Evolutionary conservation across 2,329 filamentous ascomycete genomes (phyloP), one percentile per base, ranked within the genome.

Genomic region (Alternaria novae-zelandiae): DNA sequence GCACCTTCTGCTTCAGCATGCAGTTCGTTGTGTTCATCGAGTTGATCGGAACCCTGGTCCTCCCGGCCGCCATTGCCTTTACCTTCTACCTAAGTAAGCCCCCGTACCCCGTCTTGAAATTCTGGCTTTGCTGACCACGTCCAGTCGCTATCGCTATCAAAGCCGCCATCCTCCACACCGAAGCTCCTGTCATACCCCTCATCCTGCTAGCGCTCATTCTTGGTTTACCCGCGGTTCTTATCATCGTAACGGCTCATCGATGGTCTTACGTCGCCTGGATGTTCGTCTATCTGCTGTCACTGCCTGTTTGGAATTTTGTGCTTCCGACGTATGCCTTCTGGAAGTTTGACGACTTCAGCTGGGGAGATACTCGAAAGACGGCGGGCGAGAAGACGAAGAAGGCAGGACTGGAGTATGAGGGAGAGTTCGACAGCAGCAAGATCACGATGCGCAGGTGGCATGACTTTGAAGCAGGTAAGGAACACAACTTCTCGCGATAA

Each of bases 321-420:
- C 89, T 99, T 9, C 96, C 96, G 0, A 88, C 89, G 8, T 99
- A 99, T 78, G 91, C 96, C 4, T 99, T 95, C 85, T 99, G 96
- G 96, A 98, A 99, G 83, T 99, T 99, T 79, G 96, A 99, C 79
- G 96, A 99, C 84, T 99, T 99, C 85, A 97, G 92, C 61, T 99
- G 96, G 96, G 96, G 96, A 75, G 96, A 99, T 68, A 99, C 96
- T 59, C 89, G 96, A 66, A 97, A 98, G 88, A 97, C 95, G 44
- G 92, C 90, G 0, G 94, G 94, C 26, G 95, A 97, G 77, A 93
- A 91, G 83, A 90, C 88, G 13, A 94, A 95, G 85, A 96, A 95
- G 83, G 92, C 87, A 3, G 92, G 93, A 30, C 89, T 94, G 66
- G 94, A 95, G 75, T 91, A 91, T 67, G 93, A 97, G 81, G 96